phyloP scores from a whole-genome alignment of 2,329 filamentous ascomycete species.

The Tolypocladium ovalisporum region DNA sequence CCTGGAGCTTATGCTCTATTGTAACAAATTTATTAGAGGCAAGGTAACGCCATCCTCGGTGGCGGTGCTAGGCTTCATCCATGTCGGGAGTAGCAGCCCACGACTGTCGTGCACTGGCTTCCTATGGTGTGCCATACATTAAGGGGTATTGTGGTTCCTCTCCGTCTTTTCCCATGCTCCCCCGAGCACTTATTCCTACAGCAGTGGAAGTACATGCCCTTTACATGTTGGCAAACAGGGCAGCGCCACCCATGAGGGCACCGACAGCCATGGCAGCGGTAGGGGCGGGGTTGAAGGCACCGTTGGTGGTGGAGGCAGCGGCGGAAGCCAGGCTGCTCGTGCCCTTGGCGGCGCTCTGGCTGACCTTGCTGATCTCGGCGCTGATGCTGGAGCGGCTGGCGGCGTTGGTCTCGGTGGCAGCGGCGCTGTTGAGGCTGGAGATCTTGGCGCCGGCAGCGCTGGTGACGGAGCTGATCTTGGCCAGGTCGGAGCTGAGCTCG shows the following conservation, averaged over 20 bases:
- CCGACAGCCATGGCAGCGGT: constrained; percentile 34
- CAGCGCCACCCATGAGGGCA: constrained; percentile 35
- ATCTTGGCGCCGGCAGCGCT: constrained; percentile 12
- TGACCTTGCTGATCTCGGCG: constrained; percentile 12
- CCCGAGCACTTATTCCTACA: not conserved
- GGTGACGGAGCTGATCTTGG: constrained; percentile 1
- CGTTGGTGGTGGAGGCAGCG: constrained; percentile 7
- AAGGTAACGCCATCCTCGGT: not conserved
- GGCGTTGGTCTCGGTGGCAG: constrained; percentile 9
- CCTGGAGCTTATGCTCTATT: not conserved
- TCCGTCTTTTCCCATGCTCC: not conserved
- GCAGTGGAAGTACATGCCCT: not conserved
- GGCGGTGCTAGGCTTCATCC: not conserved
- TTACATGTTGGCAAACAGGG: constrained; percentile 34
- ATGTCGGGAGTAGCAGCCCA: not conserved
- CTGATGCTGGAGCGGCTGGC: constrained; percentile 12
- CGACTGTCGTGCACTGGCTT: not conserved
- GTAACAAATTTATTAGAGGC: not conserved
- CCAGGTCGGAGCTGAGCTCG: constrained; percentile 2
- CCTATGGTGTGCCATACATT: not conserved
- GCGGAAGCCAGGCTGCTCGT: constrained; percentile 8
- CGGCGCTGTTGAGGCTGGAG: constrained; percentile 11
- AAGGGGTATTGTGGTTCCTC: not conserved
- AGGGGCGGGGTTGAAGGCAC: constrained; percentile 19
- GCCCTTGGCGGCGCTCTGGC: constrained; percentile 5